Percentiles rank a stretch among this genome's conserved stretches.
Conservation (phyloP, 805 yeast genomes). For the Spathaspora sp. region DNA sequence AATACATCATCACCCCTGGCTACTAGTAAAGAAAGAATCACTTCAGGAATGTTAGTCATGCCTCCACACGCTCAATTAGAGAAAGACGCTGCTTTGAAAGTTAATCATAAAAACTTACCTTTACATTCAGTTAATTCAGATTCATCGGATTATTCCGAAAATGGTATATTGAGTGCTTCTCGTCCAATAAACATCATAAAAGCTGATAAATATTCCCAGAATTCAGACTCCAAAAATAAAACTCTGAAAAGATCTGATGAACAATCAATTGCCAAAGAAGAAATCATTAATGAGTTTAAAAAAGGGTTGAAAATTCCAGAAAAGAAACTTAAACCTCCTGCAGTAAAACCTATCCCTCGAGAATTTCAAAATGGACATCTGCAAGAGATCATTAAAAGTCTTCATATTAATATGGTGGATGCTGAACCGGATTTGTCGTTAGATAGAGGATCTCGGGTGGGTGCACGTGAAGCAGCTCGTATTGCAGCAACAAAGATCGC, state of each 20-base stretch:
- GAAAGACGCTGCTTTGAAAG: not conserved
- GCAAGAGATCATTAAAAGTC: not conserved
- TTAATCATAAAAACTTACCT: not conserved
- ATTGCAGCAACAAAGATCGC: not conserved
- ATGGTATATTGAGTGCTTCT: not conserved
- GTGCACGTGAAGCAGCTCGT: not conserved
- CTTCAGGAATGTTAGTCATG: conserved; percentile 39
- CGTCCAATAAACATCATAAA: not conserved
- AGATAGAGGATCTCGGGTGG: conserved; percentile 1
- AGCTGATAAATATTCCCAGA: not conserved
- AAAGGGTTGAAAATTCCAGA: not conserved
- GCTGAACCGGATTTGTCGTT: conserved; percentile 2
- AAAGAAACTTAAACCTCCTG: not conserved
- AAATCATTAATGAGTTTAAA: conserved; percentile 19
- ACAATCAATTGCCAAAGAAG: conserved; percentile 9
- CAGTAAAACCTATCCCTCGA: not conserved
- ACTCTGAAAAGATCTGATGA: not conserved
- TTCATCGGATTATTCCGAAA: not conserved
- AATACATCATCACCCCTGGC: conserved; percentile 1
- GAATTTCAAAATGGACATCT: not conserved
- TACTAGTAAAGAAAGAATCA: conserved; percentile 22
- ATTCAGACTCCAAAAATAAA: not conserved
- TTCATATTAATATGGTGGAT: conserved; percentile 5
- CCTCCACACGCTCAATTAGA: conserved; percentile 19
- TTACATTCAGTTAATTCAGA: not conserved